Evolutionary conservation across 306 rosid genomes (phyloP).

Genomic region (Glycyrrhiza uralensis): DNA sequence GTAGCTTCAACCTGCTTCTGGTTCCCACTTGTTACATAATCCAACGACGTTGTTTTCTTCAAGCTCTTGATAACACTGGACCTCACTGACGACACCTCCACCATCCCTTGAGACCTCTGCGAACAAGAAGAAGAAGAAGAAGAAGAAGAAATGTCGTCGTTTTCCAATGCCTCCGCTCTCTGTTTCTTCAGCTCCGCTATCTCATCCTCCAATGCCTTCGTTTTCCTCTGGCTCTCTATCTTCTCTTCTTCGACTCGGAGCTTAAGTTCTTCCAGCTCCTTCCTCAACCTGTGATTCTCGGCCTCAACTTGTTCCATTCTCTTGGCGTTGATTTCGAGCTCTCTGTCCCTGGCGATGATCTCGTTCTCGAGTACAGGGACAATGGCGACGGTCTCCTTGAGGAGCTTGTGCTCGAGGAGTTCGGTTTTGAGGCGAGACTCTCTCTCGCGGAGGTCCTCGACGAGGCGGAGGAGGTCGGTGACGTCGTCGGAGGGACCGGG

Average conservation of each 20-base stretch:
- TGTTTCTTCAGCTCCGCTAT: constrained; percentile 47
- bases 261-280: constrained; percentile 31
- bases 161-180: constrained; percentile 17
- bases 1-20: constrained; percentile 35
- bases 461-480: constrained; percentile 67
- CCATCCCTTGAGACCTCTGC: constrained; percentile 51
- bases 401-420: constrained; percentile 73
- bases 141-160: constrained; percentile 32
- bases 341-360: constrained; percentile 40
- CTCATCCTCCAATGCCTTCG: constrained; percentile 54
- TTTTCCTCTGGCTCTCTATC: constrained; percentile 25
- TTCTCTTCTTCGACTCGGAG: constrained; percentile 32
- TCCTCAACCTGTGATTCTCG: constrained; percentile 44
- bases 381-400: constrained; percentile 66
- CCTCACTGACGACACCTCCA: constrained; percentile 56
- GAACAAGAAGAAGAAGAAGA: constrained; percentile 50
- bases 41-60: constrained; percentile 35
- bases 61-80: constrained; percentile 50
- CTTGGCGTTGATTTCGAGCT: constrained; percentile 31
- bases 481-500: constrained; percentile 89
- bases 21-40: constrained; percentile 14
- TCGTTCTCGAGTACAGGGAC: constrained; percentile 67
- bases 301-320: constrained; percentile 36
- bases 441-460: constrained; percentile 79
- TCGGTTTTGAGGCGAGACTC: constrained; percentile 75